These are phyloP conservation scores for Aurinia saxatilis DNA, from an alignment of 345 rosid species.

Conservation along the genomic window DNA sequence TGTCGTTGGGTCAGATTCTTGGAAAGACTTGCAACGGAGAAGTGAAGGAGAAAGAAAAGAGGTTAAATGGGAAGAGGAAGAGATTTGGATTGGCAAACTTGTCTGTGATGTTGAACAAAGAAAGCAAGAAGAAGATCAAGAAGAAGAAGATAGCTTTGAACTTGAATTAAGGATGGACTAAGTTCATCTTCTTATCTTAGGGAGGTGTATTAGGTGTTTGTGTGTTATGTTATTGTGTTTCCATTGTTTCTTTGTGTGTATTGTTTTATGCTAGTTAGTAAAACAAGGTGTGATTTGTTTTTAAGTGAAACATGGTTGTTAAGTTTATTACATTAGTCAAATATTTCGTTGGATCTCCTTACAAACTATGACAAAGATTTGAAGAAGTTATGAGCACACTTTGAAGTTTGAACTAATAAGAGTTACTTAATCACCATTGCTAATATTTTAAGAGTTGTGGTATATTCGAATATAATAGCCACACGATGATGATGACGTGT, in stretches of 20 bases:
- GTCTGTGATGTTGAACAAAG: constrained; percentile 59
- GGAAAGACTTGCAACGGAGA: constrained; percentile 36
- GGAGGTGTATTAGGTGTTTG: not conserved
- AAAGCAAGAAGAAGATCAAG: constrained; percentile 46
- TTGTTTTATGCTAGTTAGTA: not conserved
- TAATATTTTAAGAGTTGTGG: not conserved
- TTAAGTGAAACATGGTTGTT: not conserved
- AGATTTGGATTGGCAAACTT: constrained; percentile 66
- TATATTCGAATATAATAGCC: not conserved
- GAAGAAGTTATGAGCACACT: not conserved
- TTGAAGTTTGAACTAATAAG: too few species aligned
- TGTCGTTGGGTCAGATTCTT: constrained; percentile 78
- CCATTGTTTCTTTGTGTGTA: not conserved
- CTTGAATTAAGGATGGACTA: constrained; percentile 14
- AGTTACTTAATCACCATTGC: too few species aligned
- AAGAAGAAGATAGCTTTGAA: constrained; percentile 51
- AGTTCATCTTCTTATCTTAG: not conserved
- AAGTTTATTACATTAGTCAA: not conserved
- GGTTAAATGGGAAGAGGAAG: constrained; percentile 62
- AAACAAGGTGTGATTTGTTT: constrained; percentile 8
- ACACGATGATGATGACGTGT: not conserved
- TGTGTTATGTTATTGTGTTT: not conserved
- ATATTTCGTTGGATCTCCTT: not conserved
- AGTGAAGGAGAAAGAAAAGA: not conserved
- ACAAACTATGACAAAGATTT: not conserved